Conservation (phyloP, 2,329 filamentous ascomycete genomes). For the Zasmidium cellare region DNA sequence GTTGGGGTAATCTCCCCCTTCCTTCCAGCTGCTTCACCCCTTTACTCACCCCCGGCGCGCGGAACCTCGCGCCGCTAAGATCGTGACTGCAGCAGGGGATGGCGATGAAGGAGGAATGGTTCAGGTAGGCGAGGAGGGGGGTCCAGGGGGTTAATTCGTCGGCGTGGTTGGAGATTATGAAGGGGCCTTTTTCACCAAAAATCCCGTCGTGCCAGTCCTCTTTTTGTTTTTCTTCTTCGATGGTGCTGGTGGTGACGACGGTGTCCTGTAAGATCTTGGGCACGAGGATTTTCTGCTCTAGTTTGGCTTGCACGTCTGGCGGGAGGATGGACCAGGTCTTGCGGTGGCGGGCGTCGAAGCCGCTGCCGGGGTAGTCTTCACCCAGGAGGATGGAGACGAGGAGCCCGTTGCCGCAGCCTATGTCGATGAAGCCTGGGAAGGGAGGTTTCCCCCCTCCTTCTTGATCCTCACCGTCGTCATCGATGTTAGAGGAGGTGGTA, state of each 20-base stretch:
- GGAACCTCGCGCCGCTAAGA: constrained; percentile 71
- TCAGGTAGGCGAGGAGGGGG: constrained; percentile 77
- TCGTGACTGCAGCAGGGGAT: constrained; percentile 96
- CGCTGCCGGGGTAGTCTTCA: constrained; percentile 84
- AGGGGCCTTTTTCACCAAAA: constrained; percentile 67
- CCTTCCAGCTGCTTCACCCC: constrained; percentile 10
- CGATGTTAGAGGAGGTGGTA: too few relatives aligned
- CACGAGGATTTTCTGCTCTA: constrained; percentile 62
- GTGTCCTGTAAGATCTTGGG: constrained; percentile 47
- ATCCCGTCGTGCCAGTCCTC: constrained; percentile 54
- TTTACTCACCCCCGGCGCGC: constrained; percentile 51
- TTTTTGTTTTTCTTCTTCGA: constrained; percentile 1
- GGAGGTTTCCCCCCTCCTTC: constrained; percentile 16
- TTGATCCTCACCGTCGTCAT: background rate
- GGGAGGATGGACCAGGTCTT: constrained; percentile 82
- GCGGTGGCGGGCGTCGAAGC: constrained; percentile 83
- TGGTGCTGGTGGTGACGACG: too few relatives aligned
- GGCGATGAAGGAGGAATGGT: constrained; percentile 78
- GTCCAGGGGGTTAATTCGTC: constrained; percentile 97
- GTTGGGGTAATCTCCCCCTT: constrained; percentile 22
- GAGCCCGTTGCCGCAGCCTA: constrained; percentile 92
- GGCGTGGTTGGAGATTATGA: constrained; percentile 95
- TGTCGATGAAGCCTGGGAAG: constrained; percentile 92
- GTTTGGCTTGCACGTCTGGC: constrained; percentile 44
- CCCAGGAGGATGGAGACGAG: constrained; percentile 77